These are phyloP conservation scores for Aspergillus spinulosporus DNA, from an alignment of 2,329 filamentous ascomycete species.

Conservation along the genomic window DNA sequence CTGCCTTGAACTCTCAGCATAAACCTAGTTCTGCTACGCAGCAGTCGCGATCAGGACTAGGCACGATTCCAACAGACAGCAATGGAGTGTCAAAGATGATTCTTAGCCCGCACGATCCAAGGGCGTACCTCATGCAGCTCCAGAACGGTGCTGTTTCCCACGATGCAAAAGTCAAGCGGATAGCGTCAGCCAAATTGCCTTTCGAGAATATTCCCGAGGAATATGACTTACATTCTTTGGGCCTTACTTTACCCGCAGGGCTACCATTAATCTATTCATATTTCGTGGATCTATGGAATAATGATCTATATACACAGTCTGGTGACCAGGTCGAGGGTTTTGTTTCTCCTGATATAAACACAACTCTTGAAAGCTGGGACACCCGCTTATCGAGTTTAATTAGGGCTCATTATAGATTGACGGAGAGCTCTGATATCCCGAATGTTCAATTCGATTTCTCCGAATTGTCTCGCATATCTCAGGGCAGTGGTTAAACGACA, in stretches of 20 bases:
- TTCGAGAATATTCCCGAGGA: conserved; percentile 32
- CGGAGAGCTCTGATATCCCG: conserved; percentile 8
- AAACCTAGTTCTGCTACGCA: background rate
- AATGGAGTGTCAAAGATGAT: background rate
- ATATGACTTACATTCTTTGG: conserved; percentile 25
- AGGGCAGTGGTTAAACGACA: background rate
- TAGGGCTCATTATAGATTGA: conserved; percentile 21
- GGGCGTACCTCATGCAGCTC: conserved; percentile 33
- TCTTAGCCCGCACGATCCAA: conserved; percentile 30
- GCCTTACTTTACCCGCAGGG: conserved; percentile 14
- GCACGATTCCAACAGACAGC: background rate
- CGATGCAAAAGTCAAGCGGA: conserved; percentile 11
- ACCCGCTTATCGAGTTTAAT: conserved; percentile 21
- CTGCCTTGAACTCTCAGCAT: conserved; percentile 21
- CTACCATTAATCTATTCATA: conserved; percentile 8
- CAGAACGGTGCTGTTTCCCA: background rate
- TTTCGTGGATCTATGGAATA: conserved; percentile 9
- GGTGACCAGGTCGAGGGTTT: conserved; percentile 17
- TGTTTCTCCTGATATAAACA: conserved; percentile 5
- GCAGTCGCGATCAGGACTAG: background rate
- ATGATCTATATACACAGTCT: conserved; percentile 25
- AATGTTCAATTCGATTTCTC: conserved; percentile 24
- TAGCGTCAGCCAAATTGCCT: conserved; percentile 28
- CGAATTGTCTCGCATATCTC: background rate
- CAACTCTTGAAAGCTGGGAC: conserved; percentile 22